Evolutionary conservation across 2,329 filamentous ascomycete genomes (phyloP), one percentile per base, ranked within the genome.

Genomic region (Claviceps sp.): DNA sequence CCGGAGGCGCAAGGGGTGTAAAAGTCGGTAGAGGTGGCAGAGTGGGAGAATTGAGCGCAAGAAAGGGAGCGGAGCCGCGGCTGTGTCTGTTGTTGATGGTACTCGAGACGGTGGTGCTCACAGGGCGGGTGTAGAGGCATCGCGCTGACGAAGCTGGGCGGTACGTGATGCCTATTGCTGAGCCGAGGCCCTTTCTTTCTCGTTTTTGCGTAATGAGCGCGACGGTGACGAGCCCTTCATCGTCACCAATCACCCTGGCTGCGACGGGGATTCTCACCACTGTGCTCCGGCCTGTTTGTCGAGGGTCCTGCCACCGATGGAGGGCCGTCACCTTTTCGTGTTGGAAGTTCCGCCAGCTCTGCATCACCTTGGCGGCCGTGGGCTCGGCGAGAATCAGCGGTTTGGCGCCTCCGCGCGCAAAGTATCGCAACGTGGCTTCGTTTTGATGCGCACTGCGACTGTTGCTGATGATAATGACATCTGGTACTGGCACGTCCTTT

Each of bases 151-250:
- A 59, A 1, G 83, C 79, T 20, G 83, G 76, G 18, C 77, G 76
- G 62, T 88, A 89, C 1, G 84, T 89, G 58, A 89, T 84, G 14
- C 80, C 84, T 56, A 88, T 75, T 11, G 82, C 84, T 53, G 79
- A 78, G 61, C 86, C 82, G 0, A 85, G 60, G 3, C 77, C 76
- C 7, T 76, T 78, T 4, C 82, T 59, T 59, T 86, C 81, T 47
- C 72, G 65, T 60, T 77, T 80, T 50, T 82, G 78, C 0, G 77
- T 70, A 34, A 88, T 75, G 62, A 81, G 81, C 1, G 82, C 72
- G n/a, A 89, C 72, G 0, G 83, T 87, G n/a, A 87, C 73, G 66
- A 88, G 82, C 18, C 85, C 85, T 8, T 73, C 69, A 14, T 72
- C 66, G 5, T 78, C 81, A 24, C 72, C 71, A 0, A 73, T 65